These are phyloP conservation scores for Endocalyx cinctus DNA, from an alignment of 2,329 filamentous ascomycete species.

Conservation along the genomic window DNA sequence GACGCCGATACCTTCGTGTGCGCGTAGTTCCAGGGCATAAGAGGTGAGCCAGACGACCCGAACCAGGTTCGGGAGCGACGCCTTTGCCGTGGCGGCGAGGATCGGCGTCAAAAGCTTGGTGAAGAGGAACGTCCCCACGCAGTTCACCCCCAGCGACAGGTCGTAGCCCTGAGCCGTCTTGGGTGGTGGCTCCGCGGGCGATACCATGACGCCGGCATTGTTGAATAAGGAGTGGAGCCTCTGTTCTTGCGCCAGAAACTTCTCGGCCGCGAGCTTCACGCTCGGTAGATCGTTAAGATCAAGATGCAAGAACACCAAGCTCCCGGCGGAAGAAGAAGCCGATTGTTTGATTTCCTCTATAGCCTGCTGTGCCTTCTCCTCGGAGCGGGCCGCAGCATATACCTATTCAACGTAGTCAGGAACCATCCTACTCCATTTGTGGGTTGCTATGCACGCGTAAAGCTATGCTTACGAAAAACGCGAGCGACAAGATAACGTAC, in stretches of 20 bases:
- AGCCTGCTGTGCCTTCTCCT: not conserved
- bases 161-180: constrained; percentile 25
- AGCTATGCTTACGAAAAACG: too few relatives aligned
- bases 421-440: too few relatives aligned
- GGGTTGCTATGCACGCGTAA: too few relatives aligned
- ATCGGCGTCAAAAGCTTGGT: constrained; percentile 17
- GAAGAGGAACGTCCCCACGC: constrained; percentile 18
- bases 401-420: too few relatives aligned
- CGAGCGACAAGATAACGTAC: constrained; percentile 18
- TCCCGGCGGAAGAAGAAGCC: not conserved
- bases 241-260: not conserved
- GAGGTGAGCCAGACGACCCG: constrained; percentile 22
- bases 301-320: not conserved
- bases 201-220: not conserved
- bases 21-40: constrained; percentile 6
- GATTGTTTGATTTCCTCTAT: not conserved
- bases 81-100: constrained; percentile 11
- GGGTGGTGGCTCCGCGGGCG: constrained; percentile 12
- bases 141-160: constrained; percentile 21
- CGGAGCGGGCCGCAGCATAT: too few relatives aligned
- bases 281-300: not conserved
- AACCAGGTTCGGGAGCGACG: constrained; percentile 6
- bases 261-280: not conserved
- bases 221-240: not conserved
- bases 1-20: constrained; percentile 7